phyloP scores from a whole-genome alignment of 2,329 filamentous ascomycete genomes.

The Pyricularia sp. region DNA sequence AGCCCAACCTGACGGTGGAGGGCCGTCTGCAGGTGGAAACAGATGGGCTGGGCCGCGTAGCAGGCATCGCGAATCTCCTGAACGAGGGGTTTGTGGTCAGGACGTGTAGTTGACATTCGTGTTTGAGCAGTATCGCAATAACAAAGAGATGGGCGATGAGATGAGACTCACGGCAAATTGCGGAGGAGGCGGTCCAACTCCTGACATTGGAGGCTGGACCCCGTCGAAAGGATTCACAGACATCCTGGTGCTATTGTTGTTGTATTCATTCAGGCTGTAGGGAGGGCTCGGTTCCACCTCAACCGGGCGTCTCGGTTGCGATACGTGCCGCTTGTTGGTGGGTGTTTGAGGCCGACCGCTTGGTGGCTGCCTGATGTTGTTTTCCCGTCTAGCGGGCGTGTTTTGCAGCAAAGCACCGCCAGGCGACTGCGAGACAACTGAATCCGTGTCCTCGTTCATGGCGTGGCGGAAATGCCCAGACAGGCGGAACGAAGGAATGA shows the following conservation, averaged over 20 bases:
- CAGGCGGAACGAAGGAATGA: neutral
- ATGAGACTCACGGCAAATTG: neutral
- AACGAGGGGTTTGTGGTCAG: neutral
- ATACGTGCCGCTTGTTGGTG: neutral
- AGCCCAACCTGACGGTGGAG: slow-evolving; percentile 12
- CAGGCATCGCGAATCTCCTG: slow-evolving; percentile 12
- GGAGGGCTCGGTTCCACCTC: neutral
- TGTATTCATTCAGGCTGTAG: neutral
- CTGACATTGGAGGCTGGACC: neutral
- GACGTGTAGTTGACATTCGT: neutral
- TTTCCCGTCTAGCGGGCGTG: neutral
- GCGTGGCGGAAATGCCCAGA: neutral
- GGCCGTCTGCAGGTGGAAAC: slow-evolving; percentile 13
- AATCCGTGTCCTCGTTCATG: neutral
- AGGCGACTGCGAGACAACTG: neutral
- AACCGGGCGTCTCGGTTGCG: neutral
- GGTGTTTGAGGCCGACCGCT: neutral
- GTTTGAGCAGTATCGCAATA: neutral
- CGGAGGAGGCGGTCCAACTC: neutral
- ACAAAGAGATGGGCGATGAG: too few species aligned
- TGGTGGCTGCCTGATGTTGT: neutral
- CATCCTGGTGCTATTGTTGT: neutral
- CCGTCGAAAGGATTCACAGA: neutral
- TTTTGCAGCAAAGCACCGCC: neutral
- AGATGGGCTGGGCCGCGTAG: slow-evolving; percentile 11